phyloP scores from a whole-genome alignment of 495 filamentous ascomycete species.

The Bacidia gigantensis region DNA sequence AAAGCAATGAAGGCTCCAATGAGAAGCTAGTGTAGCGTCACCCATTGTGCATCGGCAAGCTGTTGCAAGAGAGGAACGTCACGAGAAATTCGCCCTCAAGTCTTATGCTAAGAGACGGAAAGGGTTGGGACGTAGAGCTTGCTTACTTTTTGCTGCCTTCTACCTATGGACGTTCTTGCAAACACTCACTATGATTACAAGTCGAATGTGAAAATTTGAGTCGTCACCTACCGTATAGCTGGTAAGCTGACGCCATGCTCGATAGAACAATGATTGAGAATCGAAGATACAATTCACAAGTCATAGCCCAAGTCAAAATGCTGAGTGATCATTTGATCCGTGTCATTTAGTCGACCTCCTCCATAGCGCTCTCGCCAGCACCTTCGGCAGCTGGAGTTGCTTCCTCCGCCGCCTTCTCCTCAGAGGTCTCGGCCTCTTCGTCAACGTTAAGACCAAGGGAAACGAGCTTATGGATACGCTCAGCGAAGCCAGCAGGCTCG shows the following conservation, averaged over 20 bases:
- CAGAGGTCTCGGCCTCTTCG: conserved; percentile 66
- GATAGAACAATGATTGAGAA: not conserved
- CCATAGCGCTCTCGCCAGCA: conserved; percentile 54
- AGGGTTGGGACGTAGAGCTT: not conserved
- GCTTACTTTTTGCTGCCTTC: not conserved
- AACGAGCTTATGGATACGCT: conserved; percentile 98
- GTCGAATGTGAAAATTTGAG: not conserved
- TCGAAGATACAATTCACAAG: conserved; percentile 4
- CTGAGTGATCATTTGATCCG: not conserved
- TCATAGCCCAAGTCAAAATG: not conserved
- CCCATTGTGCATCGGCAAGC: too few species aligned
- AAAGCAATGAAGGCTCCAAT: too few species aligned
- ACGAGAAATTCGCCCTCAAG: too few species aligned
- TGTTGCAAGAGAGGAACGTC: too few species aligned
- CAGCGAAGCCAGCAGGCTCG: conserved; percentile 90
- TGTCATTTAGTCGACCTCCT: conserved; percentile 54
- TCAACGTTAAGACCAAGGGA: conserved; percentile 92
- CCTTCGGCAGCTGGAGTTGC: conserved; percentile 39
- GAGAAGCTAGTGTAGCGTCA: too few species aligned
- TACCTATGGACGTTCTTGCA: conserved; percentile 9
- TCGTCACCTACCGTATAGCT: not conserved
- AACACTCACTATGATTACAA: not conserved
- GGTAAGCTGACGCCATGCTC: conserved; percentile 5
- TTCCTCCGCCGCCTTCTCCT: conserved; percentile 48
- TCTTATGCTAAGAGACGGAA: too few species aligned